A percentile compares a stretch with the other conserved stretches of the same genome.
phyloP scores from a whole-genome alignment of 805 yeast species.

The Nakazawaea anatomiae region DNA sequence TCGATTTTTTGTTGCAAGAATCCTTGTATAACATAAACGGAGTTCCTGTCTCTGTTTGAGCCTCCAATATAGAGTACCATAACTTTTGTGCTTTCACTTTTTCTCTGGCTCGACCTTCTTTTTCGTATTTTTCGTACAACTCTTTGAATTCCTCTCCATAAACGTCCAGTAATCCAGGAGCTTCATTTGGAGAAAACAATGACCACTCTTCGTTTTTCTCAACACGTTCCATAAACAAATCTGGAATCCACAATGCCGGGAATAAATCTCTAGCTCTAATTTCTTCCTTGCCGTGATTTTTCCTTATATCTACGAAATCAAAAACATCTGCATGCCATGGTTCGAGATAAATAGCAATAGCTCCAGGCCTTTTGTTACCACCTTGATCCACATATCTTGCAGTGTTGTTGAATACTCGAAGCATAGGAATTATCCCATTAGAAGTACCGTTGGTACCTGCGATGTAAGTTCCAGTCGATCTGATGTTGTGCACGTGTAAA shows the following conservation, averaged over 20 bases:
- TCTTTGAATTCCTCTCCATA: conserved; percentile 52
- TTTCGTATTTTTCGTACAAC: conserved; percentile 46
- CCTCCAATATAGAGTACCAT: conserved; percentile 56
- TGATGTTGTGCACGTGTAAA: conserved; percentile 52
- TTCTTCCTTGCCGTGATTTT: conserved; percentile 61
- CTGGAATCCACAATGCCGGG: conserved; percentile 61
- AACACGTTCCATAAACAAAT: conserved; percentile 56
- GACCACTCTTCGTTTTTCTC: conserved; percentile 53
- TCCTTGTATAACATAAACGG: conserved; percentile 62
- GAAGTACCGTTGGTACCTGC: conserved; percentile 62
- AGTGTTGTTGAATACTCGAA: conserved; percentile 56
- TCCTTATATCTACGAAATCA: conserved; percentile 53
- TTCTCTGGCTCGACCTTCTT: conserved; percentile 41
- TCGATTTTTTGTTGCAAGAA: conserved; percentile 53
- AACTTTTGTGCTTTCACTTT: conserved; percentile 54
- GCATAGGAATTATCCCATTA: conserved; percentile 58
- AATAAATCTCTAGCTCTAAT: conserved; percentile 58
- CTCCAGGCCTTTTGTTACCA: conserved; percentile 63
- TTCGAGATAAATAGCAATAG: conserved; percentile 54
- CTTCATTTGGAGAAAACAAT: conserved; percentile 53
- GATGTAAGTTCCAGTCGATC: conserved; percentile 55
- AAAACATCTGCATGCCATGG: conserved; percentile 62
- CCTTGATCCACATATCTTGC: conserved; percentile 64
- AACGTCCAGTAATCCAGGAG: conserved; percentile 48
- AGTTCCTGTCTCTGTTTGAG: conserved; percentile 62